Evolutionary conservation across 2,329 filamentous ascomycete species (phyloP), one percentile per base, ranked within the genome.

Genomic region (Penicillium aurantiogriseum): DNA sequence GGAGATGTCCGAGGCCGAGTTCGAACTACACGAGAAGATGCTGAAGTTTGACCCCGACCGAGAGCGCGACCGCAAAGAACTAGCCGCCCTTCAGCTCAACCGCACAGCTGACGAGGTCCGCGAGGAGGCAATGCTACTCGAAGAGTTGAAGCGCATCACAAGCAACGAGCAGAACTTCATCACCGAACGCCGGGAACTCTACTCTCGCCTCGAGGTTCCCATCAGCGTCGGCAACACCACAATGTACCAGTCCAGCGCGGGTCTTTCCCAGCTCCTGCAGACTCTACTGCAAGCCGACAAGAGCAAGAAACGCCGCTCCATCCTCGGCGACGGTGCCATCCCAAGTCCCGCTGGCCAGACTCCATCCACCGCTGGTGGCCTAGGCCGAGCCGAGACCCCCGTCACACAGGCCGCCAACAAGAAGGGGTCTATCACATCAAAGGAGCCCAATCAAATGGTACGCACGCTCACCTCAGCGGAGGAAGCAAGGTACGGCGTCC

Each of bases 71-170:
- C 87, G 94, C 61, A 99, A 97, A 77, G 85, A 89, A 56, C 90
- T 96, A 68, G 93, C 92, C 4, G 84, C 89, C 62, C 86, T 88
- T 49, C 85, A 92, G 46, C 83, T 97, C 63, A 85, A 87, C 47
- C 85, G 94, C 40, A 89, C 88, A 9, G 88, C 87, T 61, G 91
- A 96, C 62, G 93, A 99, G 75, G 90, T 93, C 27, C 87, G 90
- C 61, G 94, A 99, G 73, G 94, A 99, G 76, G 90, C 95, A 67
- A 88, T 91, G 35, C 79, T 99, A 3, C 83, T 99, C 19, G 83
- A 93, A 57, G 94, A 99, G 71, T 85, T 99, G 54, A 92, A 95
- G 69, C 88, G 94, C 58, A 97, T 99, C 64, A 85, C 96, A 69
- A 88, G 90, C 61, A 87, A 92, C 59, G 90, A 92, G 63, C 90